These are phyloP conservation scores for Lentinus polychrous DNA, from an alignment of 1,284 basidiomycete species.

Conservation along the genomic window DNA sequence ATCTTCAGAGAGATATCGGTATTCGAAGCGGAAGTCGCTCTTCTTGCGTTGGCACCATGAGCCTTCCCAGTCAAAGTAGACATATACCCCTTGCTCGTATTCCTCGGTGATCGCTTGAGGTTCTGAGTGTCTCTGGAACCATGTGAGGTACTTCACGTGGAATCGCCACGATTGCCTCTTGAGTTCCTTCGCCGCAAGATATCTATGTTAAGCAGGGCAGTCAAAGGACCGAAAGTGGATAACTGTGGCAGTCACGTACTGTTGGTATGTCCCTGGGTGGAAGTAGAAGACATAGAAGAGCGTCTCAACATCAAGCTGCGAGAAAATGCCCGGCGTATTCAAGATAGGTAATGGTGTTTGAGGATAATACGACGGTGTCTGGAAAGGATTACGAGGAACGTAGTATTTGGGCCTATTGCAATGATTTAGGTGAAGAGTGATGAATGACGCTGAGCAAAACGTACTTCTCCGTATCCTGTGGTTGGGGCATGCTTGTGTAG, in stretches of 20 bases:
- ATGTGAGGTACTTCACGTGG: conserved; percentile 98
- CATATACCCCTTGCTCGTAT: conserved; percentile 98
- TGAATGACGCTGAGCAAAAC: conserved; percentile 20
- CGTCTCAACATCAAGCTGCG: conserved; percentile 94
- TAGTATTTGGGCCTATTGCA: conserved; percentile 85
- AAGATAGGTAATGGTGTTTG: conserved; percentile 81
- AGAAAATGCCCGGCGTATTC: conserved; percentile 82
- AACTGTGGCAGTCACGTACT: conserved; percentile 44
- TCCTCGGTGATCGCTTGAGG: conserved; percentile 99
- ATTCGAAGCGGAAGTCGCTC: conserved; percentile 95
- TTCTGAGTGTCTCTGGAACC: conserved; percentile 99
- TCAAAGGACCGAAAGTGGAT: conserved; percentile 1
- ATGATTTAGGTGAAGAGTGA: not conserved
- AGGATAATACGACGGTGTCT: conserved; percentile 93
- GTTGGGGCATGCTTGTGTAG: conserved; percentile 84
- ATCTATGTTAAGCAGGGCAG: conserved; percentile 44
- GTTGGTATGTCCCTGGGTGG: conserved; percentile 94
- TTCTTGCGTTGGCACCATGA: conserved; percentile 99
- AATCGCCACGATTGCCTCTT: conserved; percentile 99
- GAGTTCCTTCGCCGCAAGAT: conserved; percentile 93
- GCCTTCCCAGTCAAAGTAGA: conserved; percentile 96
- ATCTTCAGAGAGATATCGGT: conserved; percentile 86
- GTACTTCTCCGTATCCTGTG: conserved; percentile 91
- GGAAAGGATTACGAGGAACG: conserved; percentile 88
- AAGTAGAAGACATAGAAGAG: conserved; percentile 99